Evolutionary conservation across 139 green algal species (phyloP), one percentile per base, ranked within the genome.

Genomic region (Chlorella vulgaris): DNA sequence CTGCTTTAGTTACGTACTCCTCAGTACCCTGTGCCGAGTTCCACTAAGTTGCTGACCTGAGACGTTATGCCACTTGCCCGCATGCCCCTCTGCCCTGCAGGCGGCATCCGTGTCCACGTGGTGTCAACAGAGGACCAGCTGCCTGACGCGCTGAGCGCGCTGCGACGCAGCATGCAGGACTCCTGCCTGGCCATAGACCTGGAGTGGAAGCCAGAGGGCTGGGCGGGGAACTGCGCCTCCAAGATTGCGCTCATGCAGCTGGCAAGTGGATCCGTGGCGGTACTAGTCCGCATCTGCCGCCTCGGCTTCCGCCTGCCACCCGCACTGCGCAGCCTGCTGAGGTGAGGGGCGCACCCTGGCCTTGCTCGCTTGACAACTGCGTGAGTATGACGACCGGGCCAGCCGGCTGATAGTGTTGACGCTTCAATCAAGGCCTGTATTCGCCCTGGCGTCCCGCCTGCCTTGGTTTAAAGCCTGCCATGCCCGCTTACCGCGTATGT

Each of bases 161-260:
- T 88, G 29, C 58, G 66, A 6, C 7, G 21, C 58, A 80, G 55
- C 74, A 88, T 87, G 84, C 47, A 68, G 42, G 84, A 88, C 74
- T 10, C 28, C 29, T 29, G 77, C 35, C 24, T 87, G 10, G 84
- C 53, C 0, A 87, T 88, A 18, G 84, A 88, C 69, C 26, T 88
- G 28, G 84, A 88, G 33, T 88, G 84, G 84, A 38, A 58, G 33
- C 84, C 84, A 10, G 84, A 88, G 67, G 69, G 73, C 19, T 78
- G 60, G 33, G 22, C 29, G 13, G 38, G 77, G 5, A 15, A n/a
- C 26, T 36, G 53, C 7, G 35, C 58, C 66, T 78, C 35, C 67
- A 36, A n/a, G 0, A 81, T 88, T 3, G 84, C 79, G 7, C 81
- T 88, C 73, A 78, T 88, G 33, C 84, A 88, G 67, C 69, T 88